Percentiles rank a stretch among this genome's conserved stretches.
Conservation (phyloP, 306 rosid genomes). For the Cotoneaster glaucophyllus region DNA sequence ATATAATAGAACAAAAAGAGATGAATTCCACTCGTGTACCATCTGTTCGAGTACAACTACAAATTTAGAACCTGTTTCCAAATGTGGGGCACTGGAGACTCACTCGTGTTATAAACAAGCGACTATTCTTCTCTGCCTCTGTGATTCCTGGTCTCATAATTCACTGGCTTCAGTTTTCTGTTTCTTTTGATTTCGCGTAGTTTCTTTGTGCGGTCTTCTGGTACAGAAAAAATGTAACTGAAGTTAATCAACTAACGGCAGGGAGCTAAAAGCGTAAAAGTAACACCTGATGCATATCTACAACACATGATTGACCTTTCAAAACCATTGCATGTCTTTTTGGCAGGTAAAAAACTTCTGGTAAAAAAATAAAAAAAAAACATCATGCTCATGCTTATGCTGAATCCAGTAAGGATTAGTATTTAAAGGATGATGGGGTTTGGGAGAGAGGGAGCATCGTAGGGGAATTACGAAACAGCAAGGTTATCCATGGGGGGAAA, state of each 20-base stretch:
- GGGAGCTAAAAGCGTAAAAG: neutral
- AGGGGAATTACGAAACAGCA: neutral
- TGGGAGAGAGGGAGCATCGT: neutral
- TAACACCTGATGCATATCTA: neutral
- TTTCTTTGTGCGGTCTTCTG: neutral
- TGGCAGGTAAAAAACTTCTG: neutral
- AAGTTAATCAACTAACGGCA: neutral
- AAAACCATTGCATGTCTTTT: neutral
- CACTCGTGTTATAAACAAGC: neutral
- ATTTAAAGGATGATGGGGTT: neutral
- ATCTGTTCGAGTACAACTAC: neutral
- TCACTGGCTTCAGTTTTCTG: neutral
- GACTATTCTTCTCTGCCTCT: neutral
- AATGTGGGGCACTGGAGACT: neutral
- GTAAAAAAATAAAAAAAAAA: neutral
- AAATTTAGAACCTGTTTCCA: neutral
- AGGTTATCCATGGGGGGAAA: neutral
- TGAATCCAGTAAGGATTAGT: neutral
- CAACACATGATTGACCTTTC: neutral
- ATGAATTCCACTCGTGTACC: neutral
- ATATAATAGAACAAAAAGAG: neutral
- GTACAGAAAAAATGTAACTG: neutral
- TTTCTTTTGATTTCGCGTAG: neutral
- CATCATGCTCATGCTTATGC: neutral
- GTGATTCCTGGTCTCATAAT: neutral